phyloP scores from a whole-genome alignment of 1,284 basidiomycete species.

The Leccinum subrobustum region DNA sequence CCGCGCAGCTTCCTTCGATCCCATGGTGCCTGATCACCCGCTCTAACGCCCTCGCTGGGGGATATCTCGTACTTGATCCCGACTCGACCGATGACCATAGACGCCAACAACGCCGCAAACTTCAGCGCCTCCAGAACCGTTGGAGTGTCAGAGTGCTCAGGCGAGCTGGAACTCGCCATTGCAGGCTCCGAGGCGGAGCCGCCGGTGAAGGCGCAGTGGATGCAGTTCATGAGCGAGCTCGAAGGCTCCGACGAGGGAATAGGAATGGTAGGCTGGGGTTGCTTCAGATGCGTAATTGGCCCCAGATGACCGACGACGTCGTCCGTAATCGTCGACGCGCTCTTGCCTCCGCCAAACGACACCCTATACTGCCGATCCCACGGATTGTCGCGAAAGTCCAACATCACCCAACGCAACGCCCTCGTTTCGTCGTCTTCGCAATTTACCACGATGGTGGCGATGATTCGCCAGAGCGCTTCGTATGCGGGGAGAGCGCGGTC shows the following conservation, averaged over 20 bases:
- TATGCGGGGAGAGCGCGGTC: slow-evolving; percentile 56
- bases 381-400: slow-evolving; percentile 40
- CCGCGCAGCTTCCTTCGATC: slow-evolving; percentile 17
- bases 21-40: slow-evolving; percentile 19
- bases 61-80: slow-evolving; percentile 32
- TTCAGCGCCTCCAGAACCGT: slow-evolving; percentile 48
- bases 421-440: slow-evolving; percentile 29
- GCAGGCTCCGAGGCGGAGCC: background rate
- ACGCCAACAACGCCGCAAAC: slow-evolving; percentile 45
- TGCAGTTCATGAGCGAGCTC: slow-evolving; percentile 19
- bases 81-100: slow-evolving; percentile 39
- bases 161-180: background rate
- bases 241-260: background rate
- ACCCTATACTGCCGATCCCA: slow-evolving; percentile 34
- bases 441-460: slow-evolving; percentile 41
- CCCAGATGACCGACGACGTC: slow-evolving; percentile 48
- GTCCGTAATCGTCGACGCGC: slow-evolving; percentile 40
- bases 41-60: background rate
- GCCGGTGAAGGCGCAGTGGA: slow-evolving; percentile 9
- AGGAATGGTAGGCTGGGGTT: slow-evolving; percentile 9
- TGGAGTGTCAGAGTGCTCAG: slow-evolving; percentile 34
- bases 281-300: slow-evolving; percentile 45
- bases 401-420: slow-evolving; percentile 32
- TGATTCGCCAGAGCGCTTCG: slow-evolving; percentile 62
- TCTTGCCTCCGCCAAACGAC: slow-evolving; percentile 24